Conservation (phyloP, 2,329 filamentous ascomycete species). For the Aspergillus ochraceoroseus region DNA sequence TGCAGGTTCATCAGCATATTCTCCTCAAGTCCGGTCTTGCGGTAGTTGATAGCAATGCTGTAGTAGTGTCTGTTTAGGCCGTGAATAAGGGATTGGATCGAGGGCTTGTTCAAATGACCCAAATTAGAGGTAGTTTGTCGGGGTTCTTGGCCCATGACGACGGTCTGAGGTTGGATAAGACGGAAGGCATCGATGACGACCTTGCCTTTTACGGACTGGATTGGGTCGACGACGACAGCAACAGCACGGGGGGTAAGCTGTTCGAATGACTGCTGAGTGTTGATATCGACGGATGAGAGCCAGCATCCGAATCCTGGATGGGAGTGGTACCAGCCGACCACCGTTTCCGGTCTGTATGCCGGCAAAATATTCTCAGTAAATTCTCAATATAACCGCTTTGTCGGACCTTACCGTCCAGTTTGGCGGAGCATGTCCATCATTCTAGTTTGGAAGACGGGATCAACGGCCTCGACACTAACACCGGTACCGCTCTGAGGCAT, state of each 20-base stretch:
- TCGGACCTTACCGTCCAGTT: slow-evolving; percentile 71
- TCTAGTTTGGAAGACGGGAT: slow-evolving; percentile 98
- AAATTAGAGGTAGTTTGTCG: slow-evolving; percentile 97
- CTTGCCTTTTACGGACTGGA: slow-evolving; percentile 99
- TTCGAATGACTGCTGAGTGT: slow-evolving; percentile 99
- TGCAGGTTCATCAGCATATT: slow-evolving; percentile 99
- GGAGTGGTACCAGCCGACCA: slow-evolving; percentile 99
- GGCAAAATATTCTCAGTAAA: slow-evolving; percentile 11
- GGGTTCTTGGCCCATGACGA: slow-evolving; percentile 97
- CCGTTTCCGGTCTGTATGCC: slow-evolving; percentile 72
- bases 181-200: slow-evolving; percentile 99
- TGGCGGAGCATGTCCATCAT: slow-evolving; percentile 99
- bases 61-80: slow-evolving; percentile 98
- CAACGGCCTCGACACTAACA: slow-evolving; percentile 95
- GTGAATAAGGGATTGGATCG: slow-evolving; percentile 98
- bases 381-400: neutral
- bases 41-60: slow-evolving; percentile 96
- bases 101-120: slow-evolving; percentile 97
- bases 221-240: slow-evolving; percentile 95
- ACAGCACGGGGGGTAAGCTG: slow-evolving; percentile 95
- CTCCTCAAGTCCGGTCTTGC: slow-evolving; percentile 95
- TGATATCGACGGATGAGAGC: slow-evolving; percentile 98
- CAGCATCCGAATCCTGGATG: slow-evolving; percentile 99
- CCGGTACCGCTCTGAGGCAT: slow-evolving; percentile 99
- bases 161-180: slow-evolving; percentile 92